Percentiles rank a stretch among this genome's conserved stretches.
Evolutionary conservation across 345 rosid genomes (phyloP).

Genomic region (Pistacia vera): DNA sequence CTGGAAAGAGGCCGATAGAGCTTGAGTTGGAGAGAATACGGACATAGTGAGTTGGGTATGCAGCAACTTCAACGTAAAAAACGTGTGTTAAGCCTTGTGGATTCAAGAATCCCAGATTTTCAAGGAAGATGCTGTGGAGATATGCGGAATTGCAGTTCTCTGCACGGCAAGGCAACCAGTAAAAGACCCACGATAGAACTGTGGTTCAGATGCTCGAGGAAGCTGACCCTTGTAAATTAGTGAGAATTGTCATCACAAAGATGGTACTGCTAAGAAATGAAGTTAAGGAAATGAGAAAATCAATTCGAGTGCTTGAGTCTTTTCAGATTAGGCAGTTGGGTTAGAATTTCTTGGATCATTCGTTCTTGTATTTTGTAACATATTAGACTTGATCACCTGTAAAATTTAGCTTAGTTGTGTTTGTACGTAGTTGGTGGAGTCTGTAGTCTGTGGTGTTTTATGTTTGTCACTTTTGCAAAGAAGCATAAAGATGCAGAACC

Average conservation of each 20-base stretch:
- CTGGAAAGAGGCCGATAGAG: constrained; percentile 81
- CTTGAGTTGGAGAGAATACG: constrained; percentile 73
- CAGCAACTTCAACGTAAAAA: constrained; percentile 58
- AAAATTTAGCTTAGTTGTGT: background rate
- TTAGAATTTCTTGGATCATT: background rate
- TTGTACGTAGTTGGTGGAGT: background rate
- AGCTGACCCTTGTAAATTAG: constrained; percentile 67
- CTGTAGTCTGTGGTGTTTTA: background rate
- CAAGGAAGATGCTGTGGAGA: constrained; percentile 65
- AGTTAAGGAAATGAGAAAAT: constrained; percentile 10
- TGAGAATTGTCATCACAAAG: constrained; percentile 52
- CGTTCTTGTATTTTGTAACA: background rate
- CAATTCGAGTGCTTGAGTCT: background rate
- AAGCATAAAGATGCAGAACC: background rate
- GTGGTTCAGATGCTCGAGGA: constrained; percentile 90
- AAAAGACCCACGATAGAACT: constrained; percentile 75
- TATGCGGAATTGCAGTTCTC: constrained; percentile 70
- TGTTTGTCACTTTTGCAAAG: background rate
- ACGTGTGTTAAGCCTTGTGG: constrained; percentile 58
- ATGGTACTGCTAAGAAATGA: constrained; percentile 32
- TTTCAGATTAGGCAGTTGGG: background rate
- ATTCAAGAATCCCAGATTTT: constrained; percentile 58
- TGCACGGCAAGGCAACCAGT: constrained; percentile 66
- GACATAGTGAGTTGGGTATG: constrained; percentile 82
- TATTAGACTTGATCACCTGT: constrained; percentile 10